These are phyloP conservation scores for Casuarina cunninghamiana DNA, from an alignment of 306 rosid genomes.

Conservation along the genomic window DNA sequence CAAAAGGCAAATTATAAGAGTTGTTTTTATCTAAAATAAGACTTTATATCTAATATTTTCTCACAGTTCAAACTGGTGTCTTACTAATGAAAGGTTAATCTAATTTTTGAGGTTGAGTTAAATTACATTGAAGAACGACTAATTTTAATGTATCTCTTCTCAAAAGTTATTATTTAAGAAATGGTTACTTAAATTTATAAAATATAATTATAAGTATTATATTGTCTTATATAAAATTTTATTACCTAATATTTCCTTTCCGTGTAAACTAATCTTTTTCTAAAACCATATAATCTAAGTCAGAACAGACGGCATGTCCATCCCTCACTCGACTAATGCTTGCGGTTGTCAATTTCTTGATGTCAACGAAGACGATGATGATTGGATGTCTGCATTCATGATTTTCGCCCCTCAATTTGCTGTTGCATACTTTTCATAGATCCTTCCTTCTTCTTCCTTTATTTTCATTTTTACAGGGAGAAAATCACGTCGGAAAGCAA, in stretches of 20 bases:
- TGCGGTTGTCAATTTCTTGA: conserved; percentile 30
- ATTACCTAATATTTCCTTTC: too few species aligned
- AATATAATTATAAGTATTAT: too few species aligned
- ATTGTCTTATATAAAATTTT: too few species aligned
- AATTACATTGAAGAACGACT: too few species aligned
- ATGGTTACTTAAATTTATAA: too few species aligned
- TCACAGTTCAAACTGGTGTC: too few species aligned
- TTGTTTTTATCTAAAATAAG: too few species aligned
- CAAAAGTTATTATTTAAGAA: too few species aligned
- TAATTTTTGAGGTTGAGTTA: too few species aligned
- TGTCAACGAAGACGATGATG: conserved; percentile 35
- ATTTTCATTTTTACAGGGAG: conserved; percentile 1
- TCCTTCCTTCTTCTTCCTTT: conserved; percentile 3
- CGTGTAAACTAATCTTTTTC: not conserved
- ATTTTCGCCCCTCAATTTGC: conserved; percentile 5
- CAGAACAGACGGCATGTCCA: conserved; percentile 12
- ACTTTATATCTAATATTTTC: too few species aligned
- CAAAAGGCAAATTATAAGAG: not conserved
- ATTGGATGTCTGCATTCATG: conserved; percentile 22
- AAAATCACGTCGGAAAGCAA: conserved; percentile 39
- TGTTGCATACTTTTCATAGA: conserved; percentile 2
- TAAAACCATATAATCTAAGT: not conserved
- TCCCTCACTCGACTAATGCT: conserved; percentile 29
- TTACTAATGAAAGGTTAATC: too few species aligned
- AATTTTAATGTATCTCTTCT: too few species aligned